Conservation (phyloP, 2,329 filamentous ascomycete species). For the Clonostachys rosea region DNA sequence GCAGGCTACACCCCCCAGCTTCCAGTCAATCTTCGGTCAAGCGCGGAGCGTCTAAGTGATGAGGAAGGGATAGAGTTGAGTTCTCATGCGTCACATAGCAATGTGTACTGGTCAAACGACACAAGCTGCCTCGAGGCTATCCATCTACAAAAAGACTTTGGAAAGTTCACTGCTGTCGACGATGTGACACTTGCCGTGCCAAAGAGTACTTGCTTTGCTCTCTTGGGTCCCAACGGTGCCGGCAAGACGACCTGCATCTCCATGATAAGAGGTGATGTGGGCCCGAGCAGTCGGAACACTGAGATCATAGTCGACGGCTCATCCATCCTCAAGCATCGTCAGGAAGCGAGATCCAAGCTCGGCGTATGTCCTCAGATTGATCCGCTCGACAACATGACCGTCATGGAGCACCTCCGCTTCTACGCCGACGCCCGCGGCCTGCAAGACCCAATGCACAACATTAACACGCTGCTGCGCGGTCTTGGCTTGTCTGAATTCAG, state of each 20-base stretch:
- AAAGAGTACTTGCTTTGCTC: slow-evolving; percentile 72
- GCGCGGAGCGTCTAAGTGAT: slow-evolving; percentile 29
- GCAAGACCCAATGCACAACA: slow-evolving; percentile 69
- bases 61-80: slow-evolving; percentile 25
- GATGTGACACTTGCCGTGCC: slow-evolving; percentile 75
- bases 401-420: slow-evolving; percentile 79
- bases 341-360: not conserved
- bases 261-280: slow-evolving; percentile 74
- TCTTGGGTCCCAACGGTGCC: slow-evolving; percentile 81
- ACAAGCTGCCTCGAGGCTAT: too few species aligned
- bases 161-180: slow-evolving; percentile 67
- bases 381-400: slow-evolving; percentile 88
- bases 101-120: too few species aligned
- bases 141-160: slow-evolving; percentile 66
- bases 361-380: slow-evolving; percentile 63
- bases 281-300: slow-evolving; percentile 40
- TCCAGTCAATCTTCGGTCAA: too few species aligned
- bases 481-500: slow-evolving; percentile 72
- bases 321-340: not conserved
- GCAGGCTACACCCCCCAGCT: too few species aligned
- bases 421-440: slow-evolving; percentile 84
- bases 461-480: slow-evolving; percentile 68
- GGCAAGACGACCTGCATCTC: slow-evolving; percentile 84
- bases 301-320: slow-evolving; percentile 1
- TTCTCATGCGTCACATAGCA: too few species aligned